Evolutionary conservation across 1,139 yeast genomes (phyloP).

Genomic region (Candida gigantensis): DNA sequence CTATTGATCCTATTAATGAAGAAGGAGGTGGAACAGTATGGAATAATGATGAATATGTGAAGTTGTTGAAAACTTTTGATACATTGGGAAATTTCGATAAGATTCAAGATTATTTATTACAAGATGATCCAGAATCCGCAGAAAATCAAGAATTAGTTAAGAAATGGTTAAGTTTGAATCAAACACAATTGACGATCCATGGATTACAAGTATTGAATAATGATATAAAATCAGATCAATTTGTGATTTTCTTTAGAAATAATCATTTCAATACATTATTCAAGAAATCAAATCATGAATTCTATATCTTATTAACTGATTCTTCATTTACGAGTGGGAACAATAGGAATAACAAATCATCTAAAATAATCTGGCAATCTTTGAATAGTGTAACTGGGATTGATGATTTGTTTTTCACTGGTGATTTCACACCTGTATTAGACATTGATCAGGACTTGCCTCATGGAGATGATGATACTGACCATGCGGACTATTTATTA

Average conservation of each 20-base stretch:
- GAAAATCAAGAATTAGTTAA: slow-evolving; percentile 21
- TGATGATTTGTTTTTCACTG: slow-evolving; percentile 66
- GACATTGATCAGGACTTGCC: slow-evolving; percentile 18
- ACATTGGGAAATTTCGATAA: slow-evolving; percentile 44
- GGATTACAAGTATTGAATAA: slow-evolving; percentile 56
- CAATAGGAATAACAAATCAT: slow-evolving; percentile 26
- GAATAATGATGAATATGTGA: slow-evolving; percentile 21
- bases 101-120: slow-evolving; percentile 42
- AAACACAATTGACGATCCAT: slow-evolving; percentile 68
- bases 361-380: slow-evolving; percentile 73
- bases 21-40: slow-evolving; percentile 12
- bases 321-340: slow-evolving; percentile 50
- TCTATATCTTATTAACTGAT: slow-evolving; percentile 72
- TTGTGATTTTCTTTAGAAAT: slow-evolving; percentile 76
- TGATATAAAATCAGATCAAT: slow-evolving; percentile 37
- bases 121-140: slow-evolving; percentile 13
- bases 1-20: slow-evolving; percentile 26
- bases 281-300: slow-evolving; percentile 49
- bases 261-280: slow-evolving; percentile 79
- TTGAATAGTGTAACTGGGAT: slow-evolving; percentile 65
- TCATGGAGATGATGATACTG: slow-evolving; percentile 18
- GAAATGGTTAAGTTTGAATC: slow-evolving; percentile 51
- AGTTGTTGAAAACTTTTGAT: slow-evolving; percentile 23
- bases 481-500: slow-evolving; percentile 37
- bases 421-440: slow-evolving; percentile 51